phyloP scores from a whole-genome alignment of 768 basidiomycete genomes.

The Suillus discolor region DNA sequence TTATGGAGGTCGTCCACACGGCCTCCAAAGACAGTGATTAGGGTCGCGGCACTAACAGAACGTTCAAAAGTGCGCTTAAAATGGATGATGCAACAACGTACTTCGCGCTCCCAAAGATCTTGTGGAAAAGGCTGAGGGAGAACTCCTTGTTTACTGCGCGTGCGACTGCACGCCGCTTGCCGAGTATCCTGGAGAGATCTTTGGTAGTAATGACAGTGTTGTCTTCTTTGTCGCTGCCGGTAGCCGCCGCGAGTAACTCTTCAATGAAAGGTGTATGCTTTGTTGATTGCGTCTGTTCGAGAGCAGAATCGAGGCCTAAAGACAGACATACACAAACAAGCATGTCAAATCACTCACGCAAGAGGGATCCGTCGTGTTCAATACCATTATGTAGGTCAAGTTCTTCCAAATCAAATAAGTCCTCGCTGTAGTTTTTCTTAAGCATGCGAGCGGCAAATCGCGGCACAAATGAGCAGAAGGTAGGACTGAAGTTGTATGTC shows the following conservation, averaged over 20 bases:
- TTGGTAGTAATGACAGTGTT: constrained; percentile 50
- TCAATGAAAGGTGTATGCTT: constrained; percentile 54
- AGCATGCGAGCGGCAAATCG: constrained; percentile 61
- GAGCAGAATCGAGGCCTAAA: constrained; percentile 57
- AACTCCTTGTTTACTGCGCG: constrained; percentile 59
- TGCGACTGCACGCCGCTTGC: constrained; percentile 65
- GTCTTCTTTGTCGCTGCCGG: constrained; percentile 56
- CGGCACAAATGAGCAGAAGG: constrained; percentile 71
- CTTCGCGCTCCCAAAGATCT: constrained; percentile 72
- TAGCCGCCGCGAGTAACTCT: constrained; percentile 63
- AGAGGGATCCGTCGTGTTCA: constrained; percentile 37
- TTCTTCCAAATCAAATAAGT: constrained; percentile 65
- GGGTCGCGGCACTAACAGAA: constrained; percentile 56
- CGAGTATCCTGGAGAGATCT: constrained; percentile 60
- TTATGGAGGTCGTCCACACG: constrained; percentile 53
- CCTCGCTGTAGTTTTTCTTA: constrained; percentile 54
- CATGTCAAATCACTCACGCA: constrained; percentile 24
- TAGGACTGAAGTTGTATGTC: constrained; percentile 71
- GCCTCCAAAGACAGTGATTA: constrained; percentile 73
- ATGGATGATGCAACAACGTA: constrained; percentile 34
- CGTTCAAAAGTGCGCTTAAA: not conserved
- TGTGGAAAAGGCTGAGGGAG: constrained; percentile 52
- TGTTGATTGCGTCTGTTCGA: constrained; percentile 52
- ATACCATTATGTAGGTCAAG: constrained; percentile 70
- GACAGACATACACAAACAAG: not conserved